These are phyloP conservation scores for Mycena citricolor DNA, from an alignment of 1,284 basidiomycete genomes.

Conservation along the genomic window DNA sequence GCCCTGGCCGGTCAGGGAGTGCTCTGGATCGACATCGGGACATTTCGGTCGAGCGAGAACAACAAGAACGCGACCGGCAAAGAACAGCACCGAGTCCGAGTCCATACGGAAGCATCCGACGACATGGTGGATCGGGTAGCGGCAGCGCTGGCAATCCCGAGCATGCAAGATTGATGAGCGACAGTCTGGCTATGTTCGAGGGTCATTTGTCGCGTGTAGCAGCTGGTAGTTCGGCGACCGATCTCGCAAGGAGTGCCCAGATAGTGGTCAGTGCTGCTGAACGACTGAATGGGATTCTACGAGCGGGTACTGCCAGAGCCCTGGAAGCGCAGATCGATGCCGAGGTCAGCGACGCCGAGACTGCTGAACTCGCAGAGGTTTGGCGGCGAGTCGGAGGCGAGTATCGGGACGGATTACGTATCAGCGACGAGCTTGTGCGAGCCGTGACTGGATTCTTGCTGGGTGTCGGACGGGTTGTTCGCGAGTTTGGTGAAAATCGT, in stretches of 20 bases:
- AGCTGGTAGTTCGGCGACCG: constrained; percentile 42
- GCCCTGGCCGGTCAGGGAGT: constrained; percentile 10
- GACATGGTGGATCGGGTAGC: constrained; percentile 25
- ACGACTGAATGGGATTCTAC: constrained; percentile 59
- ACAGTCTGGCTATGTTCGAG: constrained; percentile 70
- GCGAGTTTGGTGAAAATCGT: constrained; percentile 44
- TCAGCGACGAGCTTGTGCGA: constrained; percentile 74
- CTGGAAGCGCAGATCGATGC: constrained; percentile 71
- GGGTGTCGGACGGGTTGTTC: constrained; percentile 66
- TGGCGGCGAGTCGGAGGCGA: constrained; percentile 70
- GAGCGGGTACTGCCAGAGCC: constrained; percentile 52
- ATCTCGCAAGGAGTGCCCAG: constrained; percentile 59
- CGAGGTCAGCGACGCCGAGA: constrained; percentile 47
- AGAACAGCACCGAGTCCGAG: constrained; percentile 31
- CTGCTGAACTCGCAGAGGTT: constrained; percentile 47
- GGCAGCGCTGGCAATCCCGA: constrained; percentile 39
- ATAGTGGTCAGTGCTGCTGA: constrained; percentile 64
- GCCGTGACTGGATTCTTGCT: constrained; percentile 71
- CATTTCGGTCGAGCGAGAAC: constrained; percentile 18
- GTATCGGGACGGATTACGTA: constrained; percentile 64
- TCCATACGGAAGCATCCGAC: constrained; percentile 31
- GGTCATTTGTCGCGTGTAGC: constrained; percentile 52
- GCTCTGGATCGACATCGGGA: constrained; percentile 15
- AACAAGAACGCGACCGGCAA: constrained; percentile 24
- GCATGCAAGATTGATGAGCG: constrained; percentile 65